phyloP scores from a whole-genome alignment of 176 grass and related monocot genomes.

The Panicum miliaceum region DNA sequence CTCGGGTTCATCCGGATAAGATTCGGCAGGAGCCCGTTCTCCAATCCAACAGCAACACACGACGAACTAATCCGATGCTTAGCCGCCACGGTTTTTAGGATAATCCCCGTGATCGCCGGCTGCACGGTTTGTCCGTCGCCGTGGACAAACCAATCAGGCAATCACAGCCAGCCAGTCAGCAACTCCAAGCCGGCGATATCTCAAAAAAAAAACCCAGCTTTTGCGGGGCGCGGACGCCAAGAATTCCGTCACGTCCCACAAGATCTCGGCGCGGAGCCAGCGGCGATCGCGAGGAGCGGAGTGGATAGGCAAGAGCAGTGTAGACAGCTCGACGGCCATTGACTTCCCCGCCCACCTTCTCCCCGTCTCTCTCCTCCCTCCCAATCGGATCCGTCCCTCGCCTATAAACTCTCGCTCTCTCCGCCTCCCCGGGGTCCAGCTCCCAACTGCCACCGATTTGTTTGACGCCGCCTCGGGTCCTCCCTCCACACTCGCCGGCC shows the following conservation, averaged over 20 bases:
- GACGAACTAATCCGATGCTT: not conserved
- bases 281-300: not conserved
- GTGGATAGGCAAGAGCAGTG: slow-evolving; percentile 3
- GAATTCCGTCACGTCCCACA: not conserved
- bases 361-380: slow-evolving; percentile 22
- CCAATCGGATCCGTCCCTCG: slow-evolving; percentile 42
- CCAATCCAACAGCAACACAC: not conserved
- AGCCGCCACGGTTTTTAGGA: not conserved
- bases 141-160: slow-evolving; percentile 1
- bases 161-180: not conserved
- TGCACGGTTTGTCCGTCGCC: not conserved
- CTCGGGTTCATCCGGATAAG: slow-evolving; percentile 1
- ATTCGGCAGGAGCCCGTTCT: not conserved
- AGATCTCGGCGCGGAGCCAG: not conserved
- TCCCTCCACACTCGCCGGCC: slow-evolving; percentile 13
- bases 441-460: slow-evolving; percentile 28
- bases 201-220: not conserved
- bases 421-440: slow-evolving; percentile 8
- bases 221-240: slow-evolving; percentile 2
- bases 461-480: slow-evolving; percentile 16
- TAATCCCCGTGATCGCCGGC: not conserved
- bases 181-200: not conserved
- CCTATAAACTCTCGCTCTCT: slow-evolving; percentile 27
- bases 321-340: slow-evolving; percentile 21
- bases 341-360: slow-evolving; percentile 45